Conservation (phyloP, 2,329 filamentous ascomycete species). For the Microdochium bolleyi region DNA sequence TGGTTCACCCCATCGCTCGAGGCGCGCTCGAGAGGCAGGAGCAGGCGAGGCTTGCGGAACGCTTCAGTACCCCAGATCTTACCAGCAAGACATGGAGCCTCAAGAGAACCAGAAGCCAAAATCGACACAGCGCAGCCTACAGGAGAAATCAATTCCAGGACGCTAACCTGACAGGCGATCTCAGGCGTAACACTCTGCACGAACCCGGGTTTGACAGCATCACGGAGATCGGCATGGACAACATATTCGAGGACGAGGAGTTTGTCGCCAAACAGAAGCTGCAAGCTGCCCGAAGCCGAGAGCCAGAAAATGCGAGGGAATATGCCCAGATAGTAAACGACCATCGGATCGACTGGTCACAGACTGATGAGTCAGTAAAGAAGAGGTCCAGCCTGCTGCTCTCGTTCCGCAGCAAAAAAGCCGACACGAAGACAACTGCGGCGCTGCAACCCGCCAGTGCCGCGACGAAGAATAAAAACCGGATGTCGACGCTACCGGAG, state of each 20-base stretch:
- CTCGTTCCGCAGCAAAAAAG: constrained; percentile 2
- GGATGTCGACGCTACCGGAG: constrained; percentile 8
- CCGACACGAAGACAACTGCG: background rate
- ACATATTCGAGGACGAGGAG: constrained; percentile 9
- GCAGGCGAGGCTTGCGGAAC: background rate
- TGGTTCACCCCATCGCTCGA: constrained; percentile 16
- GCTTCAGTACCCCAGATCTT: background rate
- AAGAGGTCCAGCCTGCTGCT: constrained; percentile 9
- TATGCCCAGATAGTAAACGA: constrained; percentile 19
- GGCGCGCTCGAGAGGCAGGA: background rate
- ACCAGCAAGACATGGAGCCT: constrained; percentile 25
- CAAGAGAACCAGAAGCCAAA: constrained; percentile 27
- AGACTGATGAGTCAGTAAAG: constrained; percentile 38
- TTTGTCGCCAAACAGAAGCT: background rate
- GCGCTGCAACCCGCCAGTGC: background rate
- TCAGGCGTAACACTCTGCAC: constrained; percentile 1
- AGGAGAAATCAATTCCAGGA: constrained; percentile 37
- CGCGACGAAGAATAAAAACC: background rate
- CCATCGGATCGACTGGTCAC: constrained; percentile 49
- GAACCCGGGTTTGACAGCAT: background rate
- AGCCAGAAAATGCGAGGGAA: constrained; percentile 10
- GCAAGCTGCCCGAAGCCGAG: background rate
- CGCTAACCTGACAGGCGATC: constrained; percentile 17
- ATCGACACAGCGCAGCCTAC: constrained; percentile 21
- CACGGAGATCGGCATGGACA: background rate